Evolutionary conservation across 2,329 filamentous ascomycete genomes (phyloP).

Genomic region (Thielaviopsis populi): DNA sequence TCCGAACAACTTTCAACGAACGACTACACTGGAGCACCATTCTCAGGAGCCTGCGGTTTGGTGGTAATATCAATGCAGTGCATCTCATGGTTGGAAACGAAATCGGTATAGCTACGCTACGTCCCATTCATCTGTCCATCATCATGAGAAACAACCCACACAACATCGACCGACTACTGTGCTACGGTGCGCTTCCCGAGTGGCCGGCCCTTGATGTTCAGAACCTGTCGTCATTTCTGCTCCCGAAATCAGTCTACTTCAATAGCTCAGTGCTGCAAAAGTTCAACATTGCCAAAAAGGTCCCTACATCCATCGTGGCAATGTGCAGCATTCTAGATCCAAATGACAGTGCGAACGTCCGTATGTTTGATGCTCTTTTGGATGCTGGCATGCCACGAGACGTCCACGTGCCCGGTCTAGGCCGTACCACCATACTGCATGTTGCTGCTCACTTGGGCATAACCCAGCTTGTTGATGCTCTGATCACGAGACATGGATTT

Average conservation of each 20-base stretch:
- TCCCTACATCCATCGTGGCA: constrained; percentile 8
- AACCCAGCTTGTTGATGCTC: constrained; percentile 7
- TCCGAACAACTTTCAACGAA: not conserved
- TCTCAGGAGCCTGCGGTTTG: constrained; percentile 1
- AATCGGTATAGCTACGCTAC: not conserved
- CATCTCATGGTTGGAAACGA: constrained; percentile 3
- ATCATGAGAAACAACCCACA: not conserved
- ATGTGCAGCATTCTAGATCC: not conserved
- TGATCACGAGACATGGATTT: constrained; percentile 6
- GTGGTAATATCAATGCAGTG: constrained; percentile 7
- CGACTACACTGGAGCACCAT: constrained; percentile 1
- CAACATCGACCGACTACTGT: constrained; percentile 8
- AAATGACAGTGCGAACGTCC: not conserved
- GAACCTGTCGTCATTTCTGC: not conserved
- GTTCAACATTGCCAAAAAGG: not conserved
- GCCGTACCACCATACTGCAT: constrained; percentile 4
- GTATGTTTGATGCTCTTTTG: constrained; percentile 2
- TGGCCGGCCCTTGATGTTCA: not conserved
- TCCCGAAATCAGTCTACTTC: not conserved
- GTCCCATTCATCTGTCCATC: constrained; percentile 12
- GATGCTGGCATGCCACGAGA: constrained; percentile 8
- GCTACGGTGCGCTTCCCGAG: not conserved
- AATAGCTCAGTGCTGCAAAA: constrained; percentile 1
- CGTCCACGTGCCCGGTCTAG: constrained; percentile 5
- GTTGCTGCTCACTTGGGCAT: constrained; percentile 5